These are phyloP conservation scores for Ascocoryne sarcoides DNA, from an alignment of 2,329 filamentous ascomycete species.

Conservation along the genomic window DNA sequence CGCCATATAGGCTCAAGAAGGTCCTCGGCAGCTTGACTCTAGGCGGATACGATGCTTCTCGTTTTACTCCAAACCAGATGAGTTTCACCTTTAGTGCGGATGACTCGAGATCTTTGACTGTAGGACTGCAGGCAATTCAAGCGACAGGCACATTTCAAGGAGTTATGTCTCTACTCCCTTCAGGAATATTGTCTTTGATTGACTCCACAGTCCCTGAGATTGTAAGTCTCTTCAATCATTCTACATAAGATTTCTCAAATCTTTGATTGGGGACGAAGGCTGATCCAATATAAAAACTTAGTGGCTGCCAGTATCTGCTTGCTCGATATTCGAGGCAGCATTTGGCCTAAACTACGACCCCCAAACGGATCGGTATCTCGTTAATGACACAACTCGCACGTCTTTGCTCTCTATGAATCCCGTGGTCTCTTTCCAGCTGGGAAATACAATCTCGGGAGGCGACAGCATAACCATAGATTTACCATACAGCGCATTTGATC, in stretches of 20 bases:
- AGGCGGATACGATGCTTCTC: constrained; percentile 33
- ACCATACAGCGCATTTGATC: constrained; percentile 25
- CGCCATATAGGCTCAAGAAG: constrained; percentile 28
- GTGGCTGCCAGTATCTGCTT: constrained; percentile 28
- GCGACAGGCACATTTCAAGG: constrained; percentile 14
- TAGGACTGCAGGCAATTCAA: constrained; percentile 29
- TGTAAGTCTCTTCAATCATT: constrained; percentile 58
- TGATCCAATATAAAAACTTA: no score
- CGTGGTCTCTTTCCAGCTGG: constrained; percentile 23
- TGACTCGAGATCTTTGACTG: constrained; percentile 30
- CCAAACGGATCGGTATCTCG: constrained; percentile 26
- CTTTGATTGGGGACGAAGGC: no score
- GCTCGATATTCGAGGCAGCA: constrained; percentile 27
- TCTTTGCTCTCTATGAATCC: constrained; percentile 22
- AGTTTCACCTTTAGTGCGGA: constrained; percentile 32
- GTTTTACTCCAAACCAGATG: constrained; percentile 29
- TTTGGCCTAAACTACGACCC: constrained; percentile 22
- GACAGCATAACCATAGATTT: constrained; percentile 16
- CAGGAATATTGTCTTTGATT: constrained; percentile 22
- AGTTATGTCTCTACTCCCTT: constrained; percentile 7
- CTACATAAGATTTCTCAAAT: constrained; percentile 50
- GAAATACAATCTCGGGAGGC: constrained; percentile 3
- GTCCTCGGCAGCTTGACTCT: constrained; percentile 32
- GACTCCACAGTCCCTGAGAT: constrained; percentile 30
- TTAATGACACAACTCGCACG: constrained; percentile 24